These are phyloP conservation scores for Yamadazyma sp. DNA, from an alignment of 1,139 yeast genomes.

Conservation along the genomic window DNA sequence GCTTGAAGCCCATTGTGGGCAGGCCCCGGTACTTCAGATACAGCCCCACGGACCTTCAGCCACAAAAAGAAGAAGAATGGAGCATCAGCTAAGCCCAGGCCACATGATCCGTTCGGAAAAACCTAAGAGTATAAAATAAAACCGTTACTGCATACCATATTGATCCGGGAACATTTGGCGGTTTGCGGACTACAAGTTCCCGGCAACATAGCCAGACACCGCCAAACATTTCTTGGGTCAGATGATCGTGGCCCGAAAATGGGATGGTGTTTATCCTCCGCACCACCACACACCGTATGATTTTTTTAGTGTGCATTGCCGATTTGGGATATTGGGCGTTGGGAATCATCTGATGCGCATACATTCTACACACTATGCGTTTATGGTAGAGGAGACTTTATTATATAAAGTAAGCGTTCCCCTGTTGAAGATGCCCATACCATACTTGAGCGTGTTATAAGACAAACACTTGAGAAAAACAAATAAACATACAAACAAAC, in stretches of 20 bases:
- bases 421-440: too few relatives aligned
- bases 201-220: too few relatives aligned
- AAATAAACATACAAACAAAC: background rate
- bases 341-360: conserved; percentile 11
- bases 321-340: background rate
- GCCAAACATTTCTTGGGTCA: too few relatives aligned
- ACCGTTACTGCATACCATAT: too few relatives aligned
- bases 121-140: too few relatives aligned
- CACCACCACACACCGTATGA: conserved; percentile 1
- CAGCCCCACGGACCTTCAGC: conserved; percentile 11
- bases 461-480: background rate
- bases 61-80: conserved; percentile 4
- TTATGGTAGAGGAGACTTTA: too few relatives aligned
- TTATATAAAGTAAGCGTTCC: background rate
- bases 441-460: too few relatives aligned
- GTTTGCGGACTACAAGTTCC: too few relatives aligned
- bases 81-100: conserved; percentile 6
- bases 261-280: background rate
- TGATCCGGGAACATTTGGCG: too few relatives aligned
- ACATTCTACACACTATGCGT: background rate
- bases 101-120: too few relatives aligned
- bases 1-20: conserved; percentile 34
- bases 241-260: too few relatives aligned
- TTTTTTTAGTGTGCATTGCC: background rate
- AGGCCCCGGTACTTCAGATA: conserved; percentile 10